Evolutionary conservation across 2,329 filamentous ascomycete genomes (phyloP), one percentile per base, ranked within the genome.

Genomic region (Pseudonectria buxi): DNA sequence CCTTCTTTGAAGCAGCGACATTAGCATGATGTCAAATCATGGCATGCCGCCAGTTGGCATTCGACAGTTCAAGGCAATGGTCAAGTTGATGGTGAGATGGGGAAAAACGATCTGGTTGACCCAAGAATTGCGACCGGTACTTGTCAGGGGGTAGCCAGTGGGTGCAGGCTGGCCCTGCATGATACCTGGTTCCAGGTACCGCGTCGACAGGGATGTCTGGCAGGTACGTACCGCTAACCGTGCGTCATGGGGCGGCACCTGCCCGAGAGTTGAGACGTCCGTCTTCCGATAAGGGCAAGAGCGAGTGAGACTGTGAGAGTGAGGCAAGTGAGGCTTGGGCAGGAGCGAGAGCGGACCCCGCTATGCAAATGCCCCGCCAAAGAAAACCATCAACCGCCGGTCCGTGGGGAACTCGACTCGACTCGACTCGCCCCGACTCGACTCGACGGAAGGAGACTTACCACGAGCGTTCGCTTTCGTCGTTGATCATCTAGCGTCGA

Each of bases 1-100:
- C 49, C 49, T 58, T 50, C 45, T 43, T 34, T 52, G 49, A 24
- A 58, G 49, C 38, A 54, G 28, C 33, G 50, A 49, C 57, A 59
- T 59, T 41, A 45, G 29, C 37, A 26, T 29, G 33, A 27, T 37
- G 33, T 47, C 56, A 58, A 58, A 41, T 22, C 18, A 22, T 22
- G 18, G 9, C 18, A 43, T 49, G 43, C 39, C 24, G 14, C 29
- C 13, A 22, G 18, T 22, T 22, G 18, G 18, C 18, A 22, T 6
- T 22, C 5, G 18, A 22, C 9, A 22, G 18, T 22, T 5, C 18
- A 22, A 22, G 18, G 5, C 18, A 9, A 22, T 5, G 18, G 18
- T 22, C 5, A 22, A 22, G 18, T 22, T 5, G 18, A 9, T 22
- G 18, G n/a, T 9, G 18, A 22, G 9, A 22, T 22, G 18, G 18